These are phyloP conservation scores for Calonectria ilicicola DNA, from an alignment of 2,329 filamentous ascomycete species.

Conservation along the genomic window DNA sequence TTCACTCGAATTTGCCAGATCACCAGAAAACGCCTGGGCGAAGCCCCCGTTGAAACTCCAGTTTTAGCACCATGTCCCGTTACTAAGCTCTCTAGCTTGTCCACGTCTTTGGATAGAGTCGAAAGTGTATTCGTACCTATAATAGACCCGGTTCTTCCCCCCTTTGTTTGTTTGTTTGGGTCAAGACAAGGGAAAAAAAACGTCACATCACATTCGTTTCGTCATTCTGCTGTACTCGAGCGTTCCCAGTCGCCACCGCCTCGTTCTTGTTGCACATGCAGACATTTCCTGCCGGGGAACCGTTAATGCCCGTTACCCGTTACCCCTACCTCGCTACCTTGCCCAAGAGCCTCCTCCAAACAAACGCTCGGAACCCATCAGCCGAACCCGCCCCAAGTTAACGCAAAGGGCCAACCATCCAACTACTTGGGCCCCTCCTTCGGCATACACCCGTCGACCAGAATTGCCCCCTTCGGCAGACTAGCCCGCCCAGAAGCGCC, in stretches of 20 bases:
- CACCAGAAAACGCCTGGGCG: neutral
- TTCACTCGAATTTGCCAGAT: conserved; percentile 1
- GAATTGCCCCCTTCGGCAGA: neutral
- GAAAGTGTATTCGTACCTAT: conserved; percentile 9
- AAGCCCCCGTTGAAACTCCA: neutral
- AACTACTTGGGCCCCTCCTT: conserved; percentile 5
- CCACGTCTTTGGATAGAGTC: neutral
- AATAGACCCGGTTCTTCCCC: neutral
- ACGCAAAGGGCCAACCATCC: neutral
- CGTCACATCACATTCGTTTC: no score
- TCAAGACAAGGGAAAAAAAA: neutral
- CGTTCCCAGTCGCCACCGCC: neutral
- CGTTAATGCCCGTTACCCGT: neutral
- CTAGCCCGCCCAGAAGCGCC: neutral
- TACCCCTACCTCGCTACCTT: neutral
- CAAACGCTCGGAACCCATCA: neutral
- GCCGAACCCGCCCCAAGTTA: neutral
- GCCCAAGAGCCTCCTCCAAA: neutral
- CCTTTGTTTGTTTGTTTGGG: neutral
- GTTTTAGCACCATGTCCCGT: conserved; percentile 8
- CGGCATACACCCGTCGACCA: conserved; percentile 6
- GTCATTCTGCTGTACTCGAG: neutral
- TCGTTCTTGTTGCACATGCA: neutral
- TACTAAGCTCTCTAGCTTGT: neutral
- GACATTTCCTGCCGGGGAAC: neutral